Evolutionary conservation across 805 yeast genomes (phyloP), one percentile per base, ranked within the genome.

Genomic region (Nakazawaea ishiwadae): DNA sequence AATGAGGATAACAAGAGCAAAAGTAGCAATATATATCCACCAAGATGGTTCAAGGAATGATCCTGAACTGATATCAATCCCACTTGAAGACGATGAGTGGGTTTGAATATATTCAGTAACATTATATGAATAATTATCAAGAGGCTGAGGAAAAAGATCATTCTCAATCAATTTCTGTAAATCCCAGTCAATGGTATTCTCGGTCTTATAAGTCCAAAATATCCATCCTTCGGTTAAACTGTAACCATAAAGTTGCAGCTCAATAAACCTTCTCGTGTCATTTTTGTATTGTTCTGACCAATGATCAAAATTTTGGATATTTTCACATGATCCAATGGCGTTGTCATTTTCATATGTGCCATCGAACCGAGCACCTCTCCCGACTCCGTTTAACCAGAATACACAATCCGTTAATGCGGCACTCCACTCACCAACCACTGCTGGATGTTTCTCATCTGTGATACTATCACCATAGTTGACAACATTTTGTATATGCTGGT

Each of bases 371-470:
- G 96, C 80, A 46, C 95, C 95, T 45, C 79, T 67, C 41, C 80
- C 81, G 16, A 84, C 90, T 56, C 97, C 96, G 54, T 90, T 90
- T 36, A 90, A 66, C 95, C 95, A 84, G 44, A 71, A 71, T 5
- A 93, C 77, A 68, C 97, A 90, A 64, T 90, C 96, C 3, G 96
- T 89, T 49, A 90, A 71, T 1, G 97, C 97, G 10, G 89, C 95
- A 18, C 86, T 69, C 86, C 91, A 90, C 66, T 89, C 96, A 47
- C 96, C 97, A 35, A 78, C 73, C 14, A 89, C 69, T 40, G 75
- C 73, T 86, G 91, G 84, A 60, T 84, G 87, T 52, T 68, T 61
- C 58, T 84, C 88, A 32, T 52, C 44, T 10, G 55, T 44, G 30
- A 72, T 63, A 38, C 63, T 57, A 44, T 60, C 44, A 36, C 77